Evolutionary conservation across 257 asterid species (phyloP).

Genomic region (Asclepias syriaca): DNA sequence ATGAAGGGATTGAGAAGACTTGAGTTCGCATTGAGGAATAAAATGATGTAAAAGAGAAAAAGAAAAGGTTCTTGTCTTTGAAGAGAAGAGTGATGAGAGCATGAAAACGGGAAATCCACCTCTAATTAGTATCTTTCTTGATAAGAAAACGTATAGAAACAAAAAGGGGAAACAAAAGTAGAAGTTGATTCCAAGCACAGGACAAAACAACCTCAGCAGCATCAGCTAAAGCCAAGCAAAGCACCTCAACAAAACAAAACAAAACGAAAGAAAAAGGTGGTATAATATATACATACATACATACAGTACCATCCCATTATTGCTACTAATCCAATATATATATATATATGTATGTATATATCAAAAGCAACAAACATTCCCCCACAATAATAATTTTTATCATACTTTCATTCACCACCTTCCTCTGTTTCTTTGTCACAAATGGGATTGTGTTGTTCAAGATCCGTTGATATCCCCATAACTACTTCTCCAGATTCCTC

Average conservation of each 20-base stretch:
- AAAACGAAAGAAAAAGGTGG: too few relatives aligned
- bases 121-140: neutral
- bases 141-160: neutral
- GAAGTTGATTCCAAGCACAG: slow-evolving; percentile 2
- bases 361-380: neutral
- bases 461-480: slow-evolving; percentile 50
- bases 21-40: neutral
- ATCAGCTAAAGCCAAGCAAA: slow-evolving; percentile 1
- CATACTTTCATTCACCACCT: neutral
- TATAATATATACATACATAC: too few relatives aligned
- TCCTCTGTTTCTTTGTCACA: slow-evolving; percentile 10
- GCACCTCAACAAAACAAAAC: neutral
- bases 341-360: too few relatives aligned
- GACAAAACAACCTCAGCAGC: neutral
- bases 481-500: slow-evolving; percentile 42
- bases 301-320: too few relatives aligned
- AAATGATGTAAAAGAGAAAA: too few relatives aligned
- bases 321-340: neutral
- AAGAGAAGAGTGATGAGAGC: neutral
- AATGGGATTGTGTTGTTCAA: slow-evolving; percentile 57
- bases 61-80: neutral
- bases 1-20: neutral
- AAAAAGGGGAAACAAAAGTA: neutral
- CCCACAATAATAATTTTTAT: neutral
- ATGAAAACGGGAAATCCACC: neutral